A percentile compares a stretch with the other conserved stretches of the same genome.
These are phyloP conservation scores for Physcomitrium patens DNA, from an alignment of 225 moss, liverwort and hornwort genomes.

Conservation along the genomic window DNA sequence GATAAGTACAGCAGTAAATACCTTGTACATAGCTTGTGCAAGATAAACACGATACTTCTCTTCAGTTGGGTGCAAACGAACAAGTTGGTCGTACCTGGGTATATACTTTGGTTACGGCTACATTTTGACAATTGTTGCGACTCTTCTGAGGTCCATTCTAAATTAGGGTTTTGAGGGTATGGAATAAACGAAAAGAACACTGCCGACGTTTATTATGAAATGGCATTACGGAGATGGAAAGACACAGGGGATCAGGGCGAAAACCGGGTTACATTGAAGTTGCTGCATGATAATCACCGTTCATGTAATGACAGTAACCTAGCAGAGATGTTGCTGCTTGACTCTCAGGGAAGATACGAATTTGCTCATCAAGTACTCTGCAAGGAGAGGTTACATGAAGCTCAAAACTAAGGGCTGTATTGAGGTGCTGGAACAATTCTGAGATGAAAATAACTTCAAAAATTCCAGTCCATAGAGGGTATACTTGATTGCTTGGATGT, in stretches of 20 bases:
- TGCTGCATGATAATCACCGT: slow-evolving; percentile 73
- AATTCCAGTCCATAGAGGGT: background rate
- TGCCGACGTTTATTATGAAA: background rate
- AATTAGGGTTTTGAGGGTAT: background rate
- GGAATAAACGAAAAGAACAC: background rate
- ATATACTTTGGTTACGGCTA: background rate
- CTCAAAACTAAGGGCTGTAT: background rate
- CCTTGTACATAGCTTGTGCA: slow-evolving; percentile 84
- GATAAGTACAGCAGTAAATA: slow-evolving; percentile 18
- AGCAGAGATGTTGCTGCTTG: slow-evolving; percentile 69
- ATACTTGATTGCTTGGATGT: slow-evolving; percentile 62
- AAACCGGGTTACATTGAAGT: slow-evolving; percentile 55
- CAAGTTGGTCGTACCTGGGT: slow-evolving; percentile 66
- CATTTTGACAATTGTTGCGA: background rate
- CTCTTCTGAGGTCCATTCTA: background rate
- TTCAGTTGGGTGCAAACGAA: slow-evolving; percentile 41
- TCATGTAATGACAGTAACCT: slow-evolving; percentile 89
- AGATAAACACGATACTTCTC: slow-evolving; percentile 65
- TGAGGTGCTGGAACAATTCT: too few species aligned
- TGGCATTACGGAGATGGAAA: background rate
- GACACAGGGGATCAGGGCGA: background rate
- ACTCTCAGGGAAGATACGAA: slow-evolving; percentile 52
- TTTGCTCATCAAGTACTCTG: slow-evolving; percentile 68
- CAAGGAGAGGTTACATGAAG: background rate
- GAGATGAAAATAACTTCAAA: too few species aligned